Percentiles rank a stretch among this genome's conserved stretches.
phyloP scores from a whole-genome alignment of 768 basidiomycete species.

The Termitomyces sp. region DNA sequence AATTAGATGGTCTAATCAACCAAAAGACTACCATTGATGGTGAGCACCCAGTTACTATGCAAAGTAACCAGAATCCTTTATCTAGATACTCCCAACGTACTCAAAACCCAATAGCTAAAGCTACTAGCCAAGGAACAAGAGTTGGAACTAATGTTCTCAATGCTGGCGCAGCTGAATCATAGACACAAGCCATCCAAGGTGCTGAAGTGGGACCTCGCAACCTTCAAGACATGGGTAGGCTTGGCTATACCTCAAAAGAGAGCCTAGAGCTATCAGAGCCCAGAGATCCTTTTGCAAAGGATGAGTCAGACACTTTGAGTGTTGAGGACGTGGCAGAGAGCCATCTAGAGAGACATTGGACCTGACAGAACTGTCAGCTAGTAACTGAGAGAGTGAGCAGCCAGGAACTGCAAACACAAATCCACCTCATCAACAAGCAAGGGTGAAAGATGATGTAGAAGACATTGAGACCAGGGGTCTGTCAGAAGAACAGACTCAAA shows the following conservation, averaged over 20 bases:
- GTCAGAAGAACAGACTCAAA: no score
- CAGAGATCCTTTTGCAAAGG: neutral
- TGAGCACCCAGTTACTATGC: neutral
- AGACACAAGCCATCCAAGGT: neutral
- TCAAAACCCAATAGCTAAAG: neutral
- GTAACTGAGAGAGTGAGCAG: neutral
- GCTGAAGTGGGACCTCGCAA: neutral
- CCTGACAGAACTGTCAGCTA: neutral
- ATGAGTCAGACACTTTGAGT: neutral
- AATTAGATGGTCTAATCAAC: neutral
- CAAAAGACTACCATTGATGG: neutral
- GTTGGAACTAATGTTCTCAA: neutral
- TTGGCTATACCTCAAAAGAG: neutral
- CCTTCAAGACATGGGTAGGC: neutral
- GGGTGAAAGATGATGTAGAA: no score
- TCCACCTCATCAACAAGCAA: no score
- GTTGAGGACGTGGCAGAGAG: no score
- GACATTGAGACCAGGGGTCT: no score
- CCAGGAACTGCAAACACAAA: no score
- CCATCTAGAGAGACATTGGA: neutral
- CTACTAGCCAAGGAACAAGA: neutral
- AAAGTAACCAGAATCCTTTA: neutral
- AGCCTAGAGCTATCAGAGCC: neutral
- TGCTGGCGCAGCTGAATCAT: neutral
- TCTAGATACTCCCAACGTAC: neutral